These are phyloP conservation scores for Ustilago sp. DNA, from an alignment of 1,284 basidiomycete species.

Conservation along the genomic window DNA sequence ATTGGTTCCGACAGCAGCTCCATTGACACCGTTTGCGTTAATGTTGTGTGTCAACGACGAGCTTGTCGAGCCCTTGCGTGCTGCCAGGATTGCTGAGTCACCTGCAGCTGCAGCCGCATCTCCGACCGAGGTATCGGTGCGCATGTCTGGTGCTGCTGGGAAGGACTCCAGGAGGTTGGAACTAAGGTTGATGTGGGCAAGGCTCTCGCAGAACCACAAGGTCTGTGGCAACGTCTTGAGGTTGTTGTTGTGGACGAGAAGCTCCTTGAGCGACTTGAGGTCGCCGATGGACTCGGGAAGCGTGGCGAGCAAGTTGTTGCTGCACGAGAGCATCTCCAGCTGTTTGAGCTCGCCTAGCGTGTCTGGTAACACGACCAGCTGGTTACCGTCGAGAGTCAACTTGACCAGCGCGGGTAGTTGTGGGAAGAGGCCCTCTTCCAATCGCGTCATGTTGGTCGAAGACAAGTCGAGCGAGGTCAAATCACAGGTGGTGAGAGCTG, in stretches of 20 bases:
- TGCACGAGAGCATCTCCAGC: slow-evolving; percentile 83
- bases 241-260: slow-evolving; percentile 94
- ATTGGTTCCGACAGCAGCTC: slow-evolving; percentile 10
- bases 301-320: slow-evolving; percentile 85
- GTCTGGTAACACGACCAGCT: slow-evolving; percentile 85
- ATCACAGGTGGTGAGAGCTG: slow-evolving; percentile 73
- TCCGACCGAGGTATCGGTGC: slow-evolving; percentile 10
- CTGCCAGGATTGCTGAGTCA: slow-evolving; percentile 24
- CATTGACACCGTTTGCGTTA: slow-evolving; percentile 21
- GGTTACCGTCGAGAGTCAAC: slow-evolving; percentile 72
- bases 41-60: slow-evolving; percentile 45
- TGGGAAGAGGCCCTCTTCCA: slow-evolving; percentile 75
- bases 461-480: slow-evolving; percentile 89
- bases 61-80: slow-evolving; percentile 66
- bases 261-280: slow-evolving; percentile 79
- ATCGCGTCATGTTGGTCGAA: slow-evolving; percentile 85
- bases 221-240: slow-evolving; percentile 80
- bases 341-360: slow-evolving; percentile 79
- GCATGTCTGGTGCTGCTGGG: slow-evolving; percentile 74
- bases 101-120: slow-evolving; percentile 6
- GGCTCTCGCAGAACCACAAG: slow-evolving; percentile 85
- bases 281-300: slow-evolving; percentile 84
- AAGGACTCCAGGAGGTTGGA: slow-evolving; percentile 86
- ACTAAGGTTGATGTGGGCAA: slow-evolving; percentile 84
- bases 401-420: slow-evolving; percentile 59